phyloP scores from a whole-genome alignment of 2,329 filamentous ascomycete species.

The Myotisia sp. region DNA sequence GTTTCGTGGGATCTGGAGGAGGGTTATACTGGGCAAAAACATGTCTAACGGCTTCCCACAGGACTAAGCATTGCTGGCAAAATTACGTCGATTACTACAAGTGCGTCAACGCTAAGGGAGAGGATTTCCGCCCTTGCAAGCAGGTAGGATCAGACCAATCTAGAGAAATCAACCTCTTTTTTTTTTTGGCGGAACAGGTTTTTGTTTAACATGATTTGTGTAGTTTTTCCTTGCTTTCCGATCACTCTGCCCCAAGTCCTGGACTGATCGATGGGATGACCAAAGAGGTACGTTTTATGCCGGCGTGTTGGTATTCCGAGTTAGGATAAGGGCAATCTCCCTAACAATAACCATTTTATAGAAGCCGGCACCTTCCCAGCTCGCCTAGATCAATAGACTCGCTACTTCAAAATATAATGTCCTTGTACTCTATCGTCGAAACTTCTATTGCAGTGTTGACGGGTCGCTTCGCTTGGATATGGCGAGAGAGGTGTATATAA shows the following conservation, averaged over 20 bases:
- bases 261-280: conserved; percentile 91
- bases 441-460: neutral
- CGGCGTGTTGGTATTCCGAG: no score
- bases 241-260: conserved; percentile 90
- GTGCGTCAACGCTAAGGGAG: conserved; percentile 95
- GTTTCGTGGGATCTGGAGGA: neutral
- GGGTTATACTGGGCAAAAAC: neutral
- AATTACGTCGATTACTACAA: conserved; percentile 99
- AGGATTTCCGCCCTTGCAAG: conserved; percentile 92
- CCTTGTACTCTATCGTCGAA: neutral
- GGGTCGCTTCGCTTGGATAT: conserved; percentile 1
- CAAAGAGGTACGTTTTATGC: conserved; percentile 61
- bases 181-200: no score
- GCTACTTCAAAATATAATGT: neutral
- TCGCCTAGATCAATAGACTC: conserved; percentile 10
- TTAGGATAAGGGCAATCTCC: neutral
- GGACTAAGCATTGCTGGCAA: conserved; percentile 99
- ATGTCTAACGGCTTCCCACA: conserved; percentile 14
- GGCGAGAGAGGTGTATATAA: conserved; percentile 11
- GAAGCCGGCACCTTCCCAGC: conserved; percentile 45
- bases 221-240: conserved; percentile 95
- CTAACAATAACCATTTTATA: conserved; percentile 15
- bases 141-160: conserved; percentile 51
- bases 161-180: no score
- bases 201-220: neutral